Conservation (phyloP, 805 yeast genomes). For the Candida nitratophila region DNA sequence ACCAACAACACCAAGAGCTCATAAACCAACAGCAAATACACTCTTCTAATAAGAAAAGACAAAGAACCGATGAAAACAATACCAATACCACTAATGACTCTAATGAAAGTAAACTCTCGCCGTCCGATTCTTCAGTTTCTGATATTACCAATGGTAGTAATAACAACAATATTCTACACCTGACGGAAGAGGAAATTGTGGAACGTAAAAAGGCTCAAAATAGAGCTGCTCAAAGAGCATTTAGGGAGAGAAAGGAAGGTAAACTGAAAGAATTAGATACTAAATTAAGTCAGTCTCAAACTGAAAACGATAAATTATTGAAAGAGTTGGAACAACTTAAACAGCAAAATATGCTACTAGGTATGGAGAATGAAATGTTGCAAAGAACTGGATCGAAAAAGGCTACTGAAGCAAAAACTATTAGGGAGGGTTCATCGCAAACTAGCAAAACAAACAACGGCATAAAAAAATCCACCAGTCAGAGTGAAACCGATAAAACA, state of each 20-base stretch:
- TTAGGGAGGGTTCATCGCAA: too few relatives aligned
- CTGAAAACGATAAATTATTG: conserved; percentile 32
- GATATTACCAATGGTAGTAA: not conserved
- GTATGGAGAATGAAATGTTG: conserved; percentile 56
- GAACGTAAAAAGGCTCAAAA: conserved; percentile 69
- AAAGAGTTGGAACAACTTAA: conserved; percentile 35
- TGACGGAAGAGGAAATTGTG: conserved; percentile 32
- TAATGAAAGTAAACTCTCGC: not conserved
- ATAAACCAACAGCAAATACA: not conserved
- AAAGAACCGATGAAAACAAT: not conserved
- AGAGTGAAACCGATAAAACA: too few relatives aligned
- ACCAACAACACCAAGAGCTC: not conserved
- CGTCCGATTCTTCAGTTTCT: not conserved
- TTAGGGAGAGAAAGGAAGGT: conserved; percentile 73
- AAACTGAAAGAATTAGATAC: conserved; percentile 60
- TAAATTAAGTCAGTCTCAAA: conserved; percentile 50
- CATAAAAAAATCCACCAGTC: too few relatives aligned
- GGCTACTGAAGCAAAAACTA: too few relatives aligned
- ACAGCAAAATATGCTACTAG: conserved; percentile 47
- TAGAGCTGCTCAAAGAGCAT: conserved; percentile 84
- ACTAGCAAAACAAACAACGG: too few relatives aligned
- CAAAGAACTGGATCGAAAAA: conserved; percentile 29
- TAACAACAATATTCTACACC: conserved; percentile 1
- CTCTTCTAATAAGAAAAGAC: not conserved
- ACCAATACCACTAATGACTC: not conserved